A percentile compares a stretch with the other conserved stretches of the same genome.
Evolutionary conservation across 106 monocot genomes (phyloP).

Genomic region (Posidonia australis): DNA sequence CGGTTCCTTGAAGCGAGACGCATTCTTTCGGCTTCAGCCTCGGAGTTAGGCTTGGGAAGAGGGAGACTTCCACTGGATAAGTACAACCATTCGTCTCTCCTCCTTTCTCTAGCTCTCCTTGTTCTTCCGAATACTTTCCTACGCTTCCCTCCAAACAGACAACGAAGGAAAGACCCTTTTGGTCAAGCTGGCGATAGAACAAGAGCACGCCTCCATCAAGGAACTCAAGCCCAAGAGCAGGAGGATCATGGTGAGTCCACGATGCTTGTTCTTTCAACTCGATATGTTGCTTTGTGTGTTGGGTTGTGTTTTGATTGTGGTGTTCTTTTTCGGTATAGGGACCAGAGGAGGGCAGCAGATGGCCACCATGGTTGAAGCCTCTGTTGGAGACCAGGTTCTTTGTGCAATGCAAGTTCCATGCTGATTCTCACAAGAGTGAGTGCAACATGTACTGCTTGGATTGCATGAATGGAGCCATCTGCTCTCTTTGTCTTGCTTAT

Average conservation of each 20-base stretch:
- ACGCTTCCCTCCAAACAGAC: not conserved
- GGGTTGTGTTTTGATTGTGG: not conserved
- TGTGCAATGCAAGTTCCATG: slow-evolving; percentile 75
- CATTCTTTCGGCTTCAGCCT: slow-evolving; percentile 26
- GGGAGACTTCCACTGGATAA: slow-evolving; percentile 34
- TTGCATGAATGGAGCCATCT: slow-evolving; percentile 66
- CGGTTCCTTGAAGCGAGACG: not conserved
- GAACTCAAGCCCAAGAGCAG: slow-evolving; percentile 39
- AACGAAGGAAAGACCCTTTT: not conserved
- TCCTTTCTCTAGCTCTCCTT: slow-evolving; percentile 3
- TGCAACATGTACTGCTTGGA: slow-evolving; percentile 97
- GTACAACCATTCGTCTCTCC: slow-evolving; percentile 14
- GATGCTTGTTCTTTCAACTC: not conserved
- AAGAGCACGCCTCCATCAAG: slow-evolving; percentile 20
- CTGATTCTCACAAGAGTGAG: slow-evolving; percentile 79
- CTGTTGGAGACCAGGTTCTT: slow-evolving; percentile 63
- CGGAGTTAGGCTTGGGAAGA: slow-evolving; percentile 15
- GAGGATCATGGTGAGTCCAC: slow-evolving; percentile 31
- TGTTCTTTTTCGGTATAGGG: slow-evolving; percentile 12
- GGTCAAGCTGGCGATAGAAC: slow-evolving; percentile 31
- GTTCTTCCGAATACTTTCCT: not conserved
- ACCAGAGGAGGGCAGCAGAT: slow-evolving; percentile 30
- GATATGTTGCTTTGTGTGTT: not conserved
- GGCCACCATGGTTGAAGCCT: slow-evolving; percentile 84
- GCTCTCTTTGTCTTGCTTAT: slow-evolving; percentile 76